A percentile compares a stretch with the other conserved stretches of the same genome.
These are phyloP conservation scores for Ammopiptanthus mongolicus DNA, from an alignment of 306 rosid genomes.

Conservation along the genomic window DNA sequence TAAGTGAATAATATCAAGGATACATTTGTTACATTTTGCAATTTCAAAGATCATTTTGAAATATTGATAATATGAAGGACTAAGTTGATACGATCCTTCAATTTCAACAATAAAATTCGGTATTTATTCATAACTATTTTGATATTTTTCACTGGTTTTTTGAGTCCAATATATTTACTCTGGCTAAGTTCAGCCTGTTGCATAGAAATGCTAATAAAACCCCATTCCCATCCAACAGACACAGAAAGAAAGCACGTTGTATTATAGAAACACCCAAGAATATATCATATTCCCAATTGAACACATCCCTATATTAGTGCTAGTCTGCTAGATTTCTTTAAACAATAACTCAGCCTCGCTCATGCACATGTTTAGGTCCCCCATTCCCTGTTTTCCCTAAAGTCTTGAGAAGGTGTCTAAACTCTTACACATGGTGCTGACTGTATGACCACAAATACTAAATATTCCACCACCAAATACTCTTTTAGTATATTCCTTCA, in stretches of 20 bases:
- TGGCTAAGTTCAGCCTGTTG: neutral
- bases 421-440: conserved; percentile 47
- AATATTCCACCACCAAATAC: neutral
- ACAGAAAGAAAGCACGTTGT: neutral
- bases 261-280: conserved; percentile 18
- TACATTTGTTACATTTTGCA: too few species aligned
- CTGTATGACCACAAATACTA: conserved; percentile 32
- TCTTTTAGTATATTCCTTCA: conserved; percentile 31
- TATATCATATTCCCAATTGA: conserved; percentile 42
- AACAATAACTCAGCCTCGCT: conserved; percentile 4
- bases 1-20: too few species aligned
- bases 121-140: too few species aligned
- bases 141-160: neutral
- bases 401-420: conserved; percentile 16
- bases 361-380: conserved; percentile 44
- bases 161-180: neutral
- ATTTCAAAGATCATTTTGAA: too few species aligned
- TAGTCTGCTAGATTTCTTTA: conserved; percentile 25
- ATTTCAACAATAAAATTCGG: too few species aligned
- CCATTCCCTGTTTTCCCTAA: conserved; percentile 17
- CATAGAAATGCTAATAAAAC: neutral
- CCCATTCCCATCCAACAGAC: neutral
- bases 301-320: conserved; percentile 59
- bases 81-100: too few species aligned
- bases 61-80: too few species aligned